These are phyloP conservation scores for Fusarium nygamai DNA, from an alignment of 2,329 filamentous ascomycete genomes.

Conservation along the genomic window DNA sequence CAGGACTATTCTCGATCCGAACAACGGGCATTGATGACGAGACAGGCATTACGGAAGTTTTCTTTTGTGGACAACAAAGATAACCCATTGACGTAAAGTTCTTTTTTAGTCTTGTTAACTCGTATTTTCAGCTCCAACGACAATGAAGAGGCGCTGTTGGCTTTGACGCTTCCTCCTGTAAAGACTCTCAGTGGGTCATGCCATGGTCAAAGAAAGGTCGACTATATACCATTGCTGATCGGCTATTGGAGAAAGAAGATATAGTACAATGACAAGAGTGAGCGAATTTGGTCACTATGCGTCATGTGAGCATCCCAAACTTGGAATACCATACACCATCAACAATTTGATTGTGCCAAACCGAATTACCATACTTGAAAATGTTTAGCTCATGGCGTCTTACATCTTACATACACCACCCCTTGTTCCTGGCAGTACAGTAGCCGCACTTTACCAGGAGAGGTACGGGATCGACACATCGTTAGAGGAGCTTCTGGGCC, in stretches of 20 bases:
- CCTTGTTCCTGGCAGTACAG: slow-evolving; percentile 8
- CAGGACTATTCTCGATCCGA: background rate
- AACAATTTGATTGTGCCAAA: background rate
- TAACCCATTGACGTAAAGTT: background rate
- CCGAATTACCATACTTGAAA: background rate
- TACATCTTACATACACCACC: background rate
- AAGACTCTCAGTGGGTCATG: background rate
- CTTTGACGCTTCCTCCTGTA: background rate
- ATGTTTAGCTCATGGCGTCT: slow-evolving; percentile 6
- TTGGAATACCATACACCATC: background rate
- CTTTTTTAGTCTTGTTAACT: background rate
- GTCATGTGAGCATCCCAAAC: background rate
- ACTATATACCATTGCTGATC: background rate
- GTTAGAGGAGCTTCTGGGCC: background rate
- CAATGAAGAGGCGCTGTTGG: background rate
- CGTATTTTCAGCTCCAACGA: background rate
- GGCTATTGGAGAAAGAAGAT: background rate
- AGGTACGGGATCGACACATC: background rate
- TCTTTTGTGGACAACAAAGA: background rate
- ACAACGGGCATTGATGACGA: background rate
- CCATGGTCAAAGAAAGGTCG: background rate
- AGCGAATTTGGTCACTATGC: background rate
- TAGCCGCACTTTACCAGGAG: background rate
- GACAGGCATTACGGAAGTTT: background rate
- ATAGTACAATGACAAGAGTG: background rate